Conservation (phyloP, 768 basidiomycete genomes). For the Podaxis rugospora region DNA sequence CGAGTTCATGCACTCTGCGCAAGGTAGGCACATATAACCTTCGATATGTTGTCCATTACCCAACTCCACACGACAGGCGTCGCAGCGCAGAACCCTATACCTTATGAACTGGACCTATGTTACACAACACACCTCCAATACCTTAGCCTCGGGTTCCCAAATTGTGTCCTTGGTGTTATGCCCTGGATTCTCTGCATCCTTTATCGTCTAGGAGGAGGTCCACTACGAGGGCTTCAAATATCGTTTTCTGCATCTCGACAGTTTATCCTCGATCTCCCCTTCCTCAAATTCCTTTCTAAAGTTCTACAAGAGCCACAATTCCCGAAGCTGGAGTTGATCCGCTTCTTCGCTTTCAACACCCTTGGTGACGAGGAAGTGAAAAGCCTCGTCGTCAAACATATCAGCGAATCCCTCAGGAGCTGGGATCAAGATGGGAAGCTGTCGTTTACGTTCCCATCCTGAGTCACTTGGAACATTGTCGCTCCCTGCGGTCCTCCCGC, state of each 20-base stretch:
- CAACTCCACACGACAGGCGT: neutral
- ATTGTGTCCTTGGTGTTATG: conserved; percentile 24
- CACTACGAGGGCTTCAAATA: conserved; percentile 20
- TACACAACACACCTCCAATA: conserved; percentile 18
- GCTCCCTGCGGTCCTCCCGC: neutral
- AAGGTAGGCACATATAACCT: neutral
- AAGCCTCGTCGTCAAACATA: conserved; percentile 12
- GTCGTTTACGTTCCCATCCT: neutral
- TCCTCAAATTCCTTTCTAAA: conserved; percentile 19
- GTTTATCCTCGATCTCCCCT: conserved; percentile 25
- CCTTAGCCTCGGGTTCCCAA: conserved; percentile 23
- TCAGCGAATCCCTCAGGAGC: neutral
- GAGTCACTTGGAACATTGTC: neutral
- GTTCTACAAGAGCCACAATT: conserved; percentile 20
- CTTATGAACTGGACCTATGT: conserved; percentile 19
- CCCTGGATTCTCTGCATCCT: conserved; percentile 25
- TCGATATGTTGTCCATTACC: neutral
- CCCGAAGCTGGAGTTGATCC: conserved; percentile 17
- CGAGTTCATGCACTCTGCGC: neutral
- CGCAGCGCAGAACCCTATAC: neutral
- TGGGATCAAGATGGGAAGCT: neutral
- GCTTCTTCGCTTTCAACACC: conserved; percentile 22
- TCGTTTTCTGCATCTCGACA: conserved; percentile 26
- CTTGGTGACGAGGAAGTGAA: conserved; percentile 17
- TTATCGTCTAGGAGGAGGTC: conserved; percentile 13